Evolutionary conservation across 345 rosid species (phyloP).

Genomic region (Psidium guajava): DNA sequence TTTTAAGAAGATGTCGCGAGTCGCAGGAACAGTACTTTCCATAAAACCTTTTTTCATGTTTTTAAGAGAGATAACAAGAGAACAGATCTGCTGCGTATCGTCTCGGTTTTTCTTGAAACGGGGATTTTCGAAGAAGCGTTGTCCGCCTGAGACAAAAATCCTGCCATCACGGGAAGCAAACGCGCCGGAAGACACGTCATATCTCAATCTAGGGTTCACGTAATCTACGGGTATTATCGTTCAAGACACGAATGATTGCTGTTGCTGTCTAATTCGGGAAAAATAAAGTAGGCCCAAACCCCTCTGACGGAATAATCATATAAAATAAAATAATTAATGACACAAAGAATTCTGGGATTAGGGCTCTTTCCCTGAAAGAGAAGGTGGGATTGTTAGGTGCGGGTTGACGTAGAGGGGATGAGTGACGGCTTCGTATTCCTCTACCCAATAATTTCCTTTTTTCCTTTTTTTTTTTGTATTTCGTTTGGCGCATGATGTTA

Average conservation of each 20-base stretch:
- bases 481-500: neutral
- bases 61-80: neutral
- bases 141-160: neutral
- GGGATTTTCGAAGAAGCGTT: neutral
- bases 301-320: neutral
- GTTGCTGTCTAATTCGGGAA: neutral
- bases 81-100: neutral
- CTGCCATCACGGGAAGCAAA: neutral
- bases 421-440: neutral
- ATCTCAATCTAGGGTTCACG: neutral
- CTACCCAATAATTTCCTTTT: neutral
- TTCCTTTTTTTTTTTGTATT: neutral
- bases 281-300: neutral
- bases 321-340: neutral
- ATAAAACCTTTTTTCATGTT: neutral
- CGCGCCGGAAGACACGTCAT: neutral
- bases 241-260: neutral
- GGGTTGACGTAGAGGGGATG: neutral
- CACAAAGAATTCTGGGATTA: neutral
- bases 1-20: neutral
- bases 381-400: neutral
- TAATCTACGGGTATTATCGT: neutral
- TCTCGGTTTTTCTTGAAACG: neutral
- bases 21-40: neutral
- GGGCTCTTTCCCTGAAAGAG: neutral